Conservation (phyloP, 176 grass and related monocot genomes). For the Lolium multiflorum region DNA sequence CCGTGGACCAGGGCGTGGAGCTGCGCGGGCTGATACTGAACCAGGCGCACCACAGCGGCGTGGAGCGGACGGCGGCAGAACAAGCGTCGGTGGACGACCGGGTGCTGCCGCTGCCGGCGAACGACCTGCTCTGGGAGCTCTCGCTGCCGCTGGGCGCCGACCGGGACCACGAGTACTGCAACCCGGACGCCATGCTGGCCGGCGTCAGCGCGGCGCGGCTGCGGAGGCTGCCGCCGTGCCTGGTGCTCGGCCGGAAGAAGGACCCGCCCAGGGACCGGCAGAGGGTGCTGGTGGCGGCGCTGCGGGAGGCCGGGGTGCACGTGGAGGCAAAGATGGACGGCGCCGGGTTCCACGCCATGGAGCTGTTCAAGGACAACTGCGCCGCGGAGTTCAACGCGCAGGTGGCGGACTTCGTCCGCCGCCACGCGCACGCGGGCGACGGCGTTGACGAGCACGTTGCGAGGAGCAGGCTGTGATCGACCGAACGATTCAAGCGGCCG, state of each 20-base stretch:
- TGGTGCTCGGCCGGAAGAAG: constrained; percentile 62
- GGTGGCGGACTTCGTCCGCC: constrained; percentile 63
- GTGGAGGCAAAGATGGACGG: constrained; percentile 59
- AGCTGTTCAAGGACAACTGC: constrained; percentile 64
- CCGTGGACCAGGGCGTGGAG: constrained; percentile 41
- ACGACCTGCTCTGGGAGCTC: constrained; percentile 94
- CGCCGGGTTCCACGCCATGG: constrained; percentile 74
- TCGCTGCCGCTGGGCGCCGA: constrained; percentile 65
- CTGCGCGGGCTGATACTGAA: constrained; percentile 70
- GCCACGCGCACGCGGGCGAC: constrained; percentile 30
- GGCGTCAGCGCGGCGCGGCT: constrained; percentile 33
- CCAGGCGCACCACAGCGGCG: constrained; percentile 78
- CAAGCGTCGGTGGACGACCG: constrained; percentile 58
- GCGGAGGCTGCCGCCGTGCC: constrained; percentile 67
- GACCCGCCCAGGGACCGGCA: constrained; percentile 83
- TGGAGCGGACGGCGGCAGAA: constrained; percentile 68
- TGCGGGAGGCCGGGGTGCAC: constrained; percentile 53
- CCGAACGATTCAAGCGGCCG: background rate
- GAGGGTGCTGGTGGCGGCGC: constrained; percentile 57
- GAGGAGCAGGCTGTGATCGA: constrained; percentile 42
- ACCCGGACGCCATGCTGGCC: constrained; percentile 57
- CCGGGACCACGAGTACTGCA: constrained; percentile 86
- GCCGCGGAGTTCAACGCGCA: constrained; percentile 62
- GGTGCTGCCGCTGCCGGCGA: constrained; percentile 67
- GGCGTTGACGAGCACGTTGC: constrained; percentile 20